Conservation (phyloP, 139 green algal species). For the Chlamydomonas applanata region DNA sequence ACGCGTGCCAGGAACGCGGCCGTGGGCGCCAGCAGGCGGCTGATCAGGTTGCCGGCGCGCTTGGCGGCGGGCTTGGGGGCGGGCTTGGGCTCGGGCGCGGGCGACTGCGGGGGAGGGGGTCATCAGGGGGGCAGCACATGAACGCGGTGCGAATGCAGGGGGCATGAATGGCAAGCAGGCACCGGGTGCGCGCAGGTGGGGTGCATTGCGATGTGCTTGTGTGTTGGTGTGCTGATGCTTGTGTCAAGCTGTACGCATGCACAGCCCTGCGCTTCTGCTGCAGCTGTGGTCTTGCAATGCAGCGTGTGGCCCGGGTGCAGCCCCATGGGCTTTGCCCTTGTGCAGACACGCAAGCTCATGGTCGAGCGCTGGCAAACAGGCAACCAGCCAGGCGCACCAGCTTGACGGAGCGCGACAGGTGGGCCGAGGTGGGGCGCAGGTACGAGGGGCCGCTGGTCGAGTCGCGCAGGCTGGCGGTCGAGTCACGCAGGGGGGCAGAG, state of each 20-base stretch:
- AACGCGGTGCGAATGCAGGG: too few relatives aligned
- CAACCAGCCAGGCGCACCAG: not conserved
- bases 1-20: slow-evolving; percentile 40
- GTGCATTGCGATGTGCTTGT: too few relatives aligned
- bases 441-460: slow-evolving; percentile 15
- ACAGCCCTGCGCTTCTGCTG: too few relatives aligned
- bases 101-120: not conserved
- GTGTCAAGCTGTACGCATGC: not conserved
- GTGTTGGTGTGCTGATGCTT: not conserved
- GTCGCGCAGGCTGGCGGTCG: too few relatives aligned
- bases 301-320: too few relatives aligned
- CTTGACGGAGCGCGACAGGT: slow-evolving; percentile 1
- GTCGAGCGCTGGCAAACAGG: too few relatives aligned
- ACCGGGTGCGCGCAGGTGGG: too few relatives aligned
- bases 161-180: too few relatives aligned
- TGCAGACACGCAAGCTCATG: too few relatives aligned
- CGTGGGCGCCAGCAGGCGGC: slow-evolving; percentile 36
- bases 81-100: not conserved
- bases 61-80: not conserved
- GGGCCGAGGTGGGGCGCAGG: slow-evolving; percentile 27
- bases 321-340: too few relatives aligned
- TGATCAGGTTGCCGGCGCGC: not conserved
- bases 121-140: not conserved
- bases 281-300: too few relatives aligned
- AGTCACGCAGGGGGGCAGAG: too few relatives aligned